Percentiles rank a stretch among this genome's conserved stretches.
phyloP scores from a whole-genome alignment of 106 monocot genomes.

The Dendrobium catenatum region DNA sequence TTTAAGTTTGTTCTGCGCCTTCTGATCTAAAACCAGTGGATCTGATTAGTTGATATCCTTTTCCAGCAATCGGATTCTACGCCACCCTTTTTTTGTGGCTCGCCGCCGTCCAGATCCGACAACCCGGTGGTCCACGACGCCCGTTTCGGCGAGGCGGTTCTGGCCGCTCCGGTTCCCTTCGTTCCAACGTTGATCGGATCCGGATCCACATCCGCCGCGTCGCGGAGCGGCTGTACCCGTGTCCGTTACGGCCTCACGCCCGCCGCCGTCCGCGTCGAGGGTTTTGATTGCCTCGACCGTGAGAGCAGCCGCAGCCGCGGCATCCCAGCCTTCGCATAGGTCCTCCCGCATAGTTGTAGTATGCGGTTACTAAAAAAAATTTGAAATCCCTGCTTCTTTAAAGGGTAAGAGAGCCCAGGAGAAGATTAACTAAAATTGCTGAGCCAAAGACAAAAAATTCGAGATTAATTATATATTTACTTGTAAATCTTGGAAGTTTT shows the following conservation, averaged over 20 bases:
- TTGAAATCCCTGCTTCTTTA: neutral
- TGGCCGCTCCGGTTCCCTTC: neutral
- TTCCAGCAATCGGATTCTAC: neutral
- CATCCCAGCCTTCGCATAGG: constrained; percentile 23
- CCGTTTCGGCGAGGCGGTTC: constrained; percentile 14
- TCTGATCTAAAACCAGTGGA: neutral
- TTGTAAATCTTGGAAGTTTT: constrained; percentile 2
- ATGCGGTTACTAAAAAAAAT: neutral
- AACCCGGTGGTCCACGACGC: constrained; percentile 24
- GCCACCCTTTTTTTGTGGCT: constrained; percentile 19
- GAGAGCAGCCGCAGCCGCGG: constrained; percentile 11
- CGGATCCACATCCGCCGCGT: constrained; percentile 1
- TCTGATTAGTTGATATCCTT: neutral
- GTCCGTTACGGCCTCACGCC: constrained; percentile 20
- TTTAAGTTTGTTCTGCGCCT: neutral
- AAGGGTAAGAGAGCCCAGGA: neutral
- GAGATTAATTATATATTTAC: constrained; percentile 5
- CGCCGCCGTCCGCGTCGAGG: constrained; percentile 26
- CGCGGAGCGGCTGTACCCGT: constrained; percentile 13
- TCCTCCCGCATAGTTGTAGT: neutral
- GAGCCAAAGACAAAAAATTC: neutral
- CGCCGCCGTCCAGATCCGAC: constrained; percentile 21
- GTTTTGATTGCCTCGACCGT: constrained; percentile 29
- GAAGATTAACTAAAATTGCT: neutral
- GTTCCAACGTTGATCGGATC: neutral